Evolutionary conservation across 805 yeast genomes (phyloP).

Genomic region (Zygoascus ofunaensis): DNA sequence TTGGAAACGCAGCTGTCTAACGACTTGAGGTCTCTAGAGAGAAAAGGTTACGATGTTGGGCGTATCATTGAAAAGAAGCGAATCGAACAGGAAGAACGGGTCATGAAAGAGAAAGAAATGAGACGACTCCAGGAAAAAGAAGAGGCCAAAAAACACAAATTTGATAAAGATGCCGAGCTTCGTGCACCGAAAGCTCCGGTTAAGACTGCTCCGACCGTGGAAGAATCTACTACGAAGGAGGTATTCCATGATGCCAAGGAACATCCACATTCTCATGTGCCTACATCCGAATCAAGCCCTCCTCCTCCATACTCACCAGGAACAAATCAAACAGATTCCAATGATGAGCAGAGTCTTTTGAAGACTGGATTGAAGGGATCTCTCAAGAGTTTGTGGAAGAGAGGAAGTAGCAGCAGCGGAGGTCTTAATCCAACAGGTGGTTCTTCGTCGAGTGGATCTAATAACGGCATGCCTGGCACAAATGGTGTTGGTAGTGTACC

Average conservation of each 20-base stretch:
- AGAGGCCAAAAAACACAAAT: not conserved
- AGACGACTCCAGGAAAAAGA: conserved; percentile 3
- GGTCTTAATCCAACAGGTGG: not conserved
- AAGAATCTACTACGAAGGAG: not conserved
- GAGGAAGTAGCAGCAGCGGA: not conserved
- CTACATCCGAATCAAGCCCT: not conserved
- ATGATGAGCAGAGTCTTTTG: not conserved
- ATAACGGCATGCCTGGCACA: not conserved
- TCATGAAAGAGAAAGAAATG: conserved; percentile 13
- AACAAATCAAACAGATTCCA: not conserved
- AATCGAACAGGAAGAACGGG: conserved; percentile 15
- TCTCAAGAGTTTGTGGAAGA: not conserved
- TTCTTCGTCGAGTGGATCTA: not conserved
- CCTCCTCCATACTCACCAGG: not conserved
- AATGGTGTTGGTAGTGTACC: not conserved
- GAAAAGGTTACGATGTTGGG: conserved; percentile 33
- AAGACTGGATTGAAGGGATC: not conserved
- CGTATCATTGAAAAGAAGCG: conserved; percentile 22
- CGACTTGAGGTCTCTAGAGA: conserved; percentile 23
- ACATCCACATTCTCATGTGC: not conserved
- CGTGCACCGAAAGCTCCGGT: not conserved
- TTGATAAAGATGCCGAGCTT: not conserved
- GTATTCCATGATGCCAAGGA: not conserved
- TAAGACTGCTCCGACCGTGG: not conserved
- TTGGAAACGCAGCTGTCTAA: conserved; percentile 29